These are phyloP conservation scores for Phellopilus nigrolimitatus DNA, from an alignment of 1,284 basidiomycete species.

Conservation along the genomic window DNA sequence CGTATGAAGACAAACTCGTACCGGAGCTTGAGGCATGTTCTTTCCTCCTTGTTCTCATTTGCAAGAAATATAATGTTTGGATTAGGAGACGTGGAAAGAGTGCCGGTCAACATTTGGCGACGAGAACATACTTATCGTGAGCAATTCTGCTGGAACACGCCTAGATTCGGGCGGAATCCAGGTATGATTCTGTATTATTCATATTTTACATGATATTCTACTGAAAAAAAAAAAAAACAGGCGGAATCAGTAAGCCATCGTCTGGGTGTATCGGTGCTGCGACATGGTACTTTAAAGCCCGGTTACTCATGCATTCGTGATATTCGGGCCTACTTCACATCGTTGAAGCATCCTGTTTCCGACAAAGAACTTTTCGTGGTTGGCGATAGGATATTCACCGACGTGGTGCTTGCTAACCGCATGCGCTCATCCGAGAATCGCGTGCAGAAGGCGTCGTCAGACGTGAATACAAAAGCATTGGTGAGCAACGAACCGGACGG, in stretches of 20 bases:
- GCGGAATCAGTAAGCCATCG: constrained; percentile 81
- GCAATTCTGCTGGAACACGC: constrained; percentile 86
- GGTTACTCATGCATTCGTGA: constrained; percentile 65
- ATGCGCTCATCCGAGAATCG: constrained; percentile 35
- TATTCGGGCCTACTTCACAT: constrained; percentile 63
- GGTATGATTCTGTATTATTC: constrained; percentile 42
- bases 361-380: constrained; percentile 72
- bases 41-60: not conserved
- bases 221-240: too few species aligned
- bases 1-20: constrained; percentile 66
- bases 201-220: not conserved
- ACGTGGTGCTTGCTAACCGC: constrained; percentile 82
- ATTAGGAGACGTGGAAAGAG: constrained; percentile 72
- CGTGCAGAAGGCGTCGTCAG: constrained; percentile 15
- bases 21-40: constrained; percentile 61
- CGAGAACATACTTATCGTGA: constrained; percentile 83
- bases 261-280: constrained; percentile 78
- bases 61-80: constrained; percentile 16
- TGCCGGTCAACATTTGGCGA: constrained; percentile 73
- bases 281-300: constrained; percentile 76
- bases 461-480: not conserved
- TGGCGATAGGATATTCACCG: constrained; percentile 90
- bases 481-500: constrained; percentile 26
- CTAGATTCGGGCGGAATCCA: constrained; percentile 78
- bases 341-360: constrained; percentile 44